phyloP scores from a whole-genome alignment of 2,329 filamentous ascomycete genomes.

The Alternaria sp. region DNA sequence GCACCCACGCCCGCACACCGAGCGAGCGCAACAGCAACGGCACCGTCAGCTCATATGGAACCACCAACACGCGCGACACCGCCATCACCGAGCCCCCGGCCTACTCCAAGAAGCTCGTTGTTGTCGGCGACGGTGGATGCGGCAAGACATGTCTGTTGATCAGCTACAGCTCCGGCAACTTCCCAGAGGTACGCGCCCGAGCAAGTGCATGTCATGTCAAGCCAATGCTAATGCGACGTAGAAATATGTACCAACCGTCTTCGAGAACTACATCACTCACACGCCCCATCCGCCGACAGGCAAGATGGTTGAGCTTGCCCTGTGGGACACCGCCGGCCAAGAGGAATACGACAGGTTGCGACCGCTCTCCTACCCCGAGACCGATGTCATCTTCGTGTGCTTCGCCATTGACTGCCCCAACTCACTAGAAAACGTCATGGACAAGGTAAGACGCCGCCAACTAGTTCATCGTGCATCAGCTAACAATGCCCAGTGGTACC shows the following conservation, averaged over 20 bases:
- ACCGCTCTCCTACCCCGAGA: constrained; percentile 96
- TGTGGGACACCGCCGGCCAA: constrained; percentile 98
- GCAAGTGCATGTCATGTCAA: not conserved
- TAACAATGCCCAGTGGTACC: constrained; percentile 83
- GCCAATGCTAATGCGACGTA: constrained; percentile 52
- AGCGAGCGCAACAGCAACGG: constrained; percentile 82
- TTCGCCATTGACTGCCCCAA: constrained; percentile 99
- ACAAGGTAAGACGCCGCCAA: constrained; percentile 75
- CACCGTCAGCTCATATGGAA: constrained; percentile 86
- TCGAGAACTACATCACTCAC: constrained; percentile 99
- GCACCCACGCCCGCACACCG: constrained; percentile 60
- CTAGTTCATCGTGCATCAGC: constrained; percentile 11
- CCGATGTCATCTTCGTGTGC: constrained; percentile 96
- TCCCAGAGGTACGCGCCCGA: constrained; percentile 79
- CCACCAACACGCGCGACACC: constrained; percentile 79
- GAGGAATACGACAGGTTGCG: constrained; percentile 98
- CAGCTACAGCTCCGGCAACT: constrained; percentile 98
- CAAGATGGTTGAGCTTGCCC: constrained; percentile 93
- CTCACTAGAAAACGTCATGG: constrained; percentile 96
- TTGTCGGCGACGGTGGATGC: constrained; percentile 96
- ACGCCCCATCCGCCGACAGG: constrained; percentile 86
- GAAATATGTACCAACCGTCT: constrained; percentile 99
- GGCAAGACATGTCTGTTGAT: constrained; percentile 99
- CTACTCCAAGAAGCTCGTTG: constrained; percentile 99
- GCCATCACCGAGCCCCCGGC: constrained; percentile 89